Conservation (phyloP, 805 yeast genomes). For the Candida tammaniensis region DNA sequence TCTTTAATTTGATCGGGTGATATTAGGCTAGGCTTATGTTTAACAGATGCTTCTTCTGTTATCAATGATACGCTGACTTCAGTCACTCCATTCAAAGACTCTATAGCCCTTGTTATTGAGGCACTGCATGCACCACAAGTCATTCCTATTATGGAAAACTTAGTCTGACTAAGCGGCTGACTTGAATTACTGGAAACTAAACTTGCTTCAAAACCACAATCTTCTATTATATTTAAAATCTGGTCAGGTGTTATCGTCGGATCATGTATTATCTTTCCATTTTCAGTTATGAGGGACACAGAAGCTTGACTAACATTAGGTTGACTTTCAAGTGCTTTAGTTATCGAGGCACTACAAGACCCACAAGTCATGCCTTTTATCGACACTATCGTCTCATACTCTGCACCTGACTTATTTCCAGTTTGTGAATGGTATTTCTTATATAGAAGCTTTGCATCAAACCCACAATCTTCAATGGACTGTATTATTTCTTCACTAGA, state of each 20-base stretch:
- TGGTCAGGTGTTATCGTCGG: slow-evolving; percentile 16
- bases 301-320: slow-evolving; percentile 25
- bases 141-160: slow-evolving; percentile 64
- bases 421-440: neutral
- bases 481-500: slow-evolving; percentile 16
- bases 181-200: neutral
- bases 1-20: slow-evolving; percentile 40
- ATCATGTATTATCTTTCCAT: slow-evolving; percentile 28
- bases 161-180: neutral
- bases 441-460: slow-evolving; percentile 35
- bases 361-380: slow-evolving; percentile 47
- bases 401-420: neutral
- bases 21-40: slow-evolving; percentile 36
- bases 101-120: slow-evolving; percentile 57
- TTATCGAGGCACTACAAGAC: slow-evolving; percentile 41
- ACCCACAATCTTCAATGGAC: slow-evolving; percentile 51
- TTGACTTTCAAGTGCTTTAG: slow-evolving; percentile 24
- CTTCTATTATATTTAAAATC: slow-evolving; percentile 20
- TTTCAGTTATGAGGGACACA: slow-evolving; percentile 37
- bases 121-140: slow-evolving; percentile 86
- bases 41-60: slow-evolving; percentile 68
- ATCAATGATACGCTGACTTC: slow-evolving; percentile 65
- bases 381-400: slow-evolving; percentile 16
- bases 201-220: slow-evolving; percentile 60
- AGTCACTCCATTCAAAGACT: slow-evolving; percentile 47